Percentiles rank a stretch among this genome's conserved stretches.
These are phyloP conservation scores for Oxyria digyna DNA, from an alignment of 148 eudicot genomes.

Conservation along the genomic window DNA sequence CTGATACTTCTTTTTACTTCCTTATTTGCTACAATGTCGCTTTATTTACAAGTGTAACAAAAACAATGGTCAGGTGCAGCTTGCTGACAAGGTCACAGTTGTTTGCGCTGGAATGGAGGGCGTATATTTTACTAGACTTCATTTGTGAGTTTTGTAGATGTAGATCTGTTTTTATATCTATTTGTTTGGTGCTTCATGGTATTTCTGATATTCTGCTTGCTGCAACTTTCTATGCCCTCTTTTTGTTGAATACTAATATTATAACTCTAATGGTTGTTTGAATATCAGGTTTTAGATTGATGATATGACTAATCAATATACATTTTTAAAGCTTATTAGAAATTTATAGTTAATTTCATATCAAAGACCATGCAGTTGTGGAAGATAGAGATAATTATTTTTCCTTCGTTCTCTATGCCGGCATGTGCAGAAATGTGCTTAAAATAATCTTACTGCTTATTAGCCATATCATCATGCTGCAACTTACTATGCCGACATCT, in stretches of 20 bases:
- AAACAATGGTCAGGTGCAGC: constrained; percentile 29
- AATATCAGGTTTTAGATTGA: too few relatives aligned
- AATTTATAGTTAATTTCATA: too few relatives aligned
- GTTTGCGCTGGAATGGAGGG: constrained; percentile 71
- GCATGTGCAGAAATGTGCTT: not conserved
- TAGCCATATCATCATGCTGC: too few relatives aligned
- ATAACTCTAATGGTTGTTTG: not conserved
- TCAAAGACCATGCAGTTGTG: not conserved
- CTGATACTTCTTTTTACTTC: not conserved
- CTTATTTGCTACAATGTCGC: not conserved
- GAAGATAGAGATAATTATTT: not conserved
- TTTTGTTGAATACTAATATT: not conserved
- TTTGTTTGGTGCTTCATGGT: not conserved
- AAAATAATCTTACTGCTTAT: not conserved
- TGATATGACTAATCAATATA: too few relatives aligned
- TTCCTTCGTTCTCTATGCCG: not conserved
- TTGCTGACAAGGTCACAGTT: constrained; percentile 66
- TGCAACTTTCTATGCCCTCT: not conserved
- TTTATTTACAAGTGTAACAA: constrained; percentile 25
- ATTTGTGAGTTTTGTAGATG: constrained; percentile 39
- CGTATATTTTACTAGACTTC: constrained; percentile 60
- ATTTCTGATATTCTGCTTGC: not conserved
- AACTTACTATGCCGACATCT: too few relatives aligned
- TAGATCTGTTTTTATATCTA: not conserved
- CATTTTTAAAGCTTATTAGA: too few relatives aligned